Base-by-base conservation (phyloP, 2,329 filamentous ascomycete species). In the Fusarium sp. region DNA sequence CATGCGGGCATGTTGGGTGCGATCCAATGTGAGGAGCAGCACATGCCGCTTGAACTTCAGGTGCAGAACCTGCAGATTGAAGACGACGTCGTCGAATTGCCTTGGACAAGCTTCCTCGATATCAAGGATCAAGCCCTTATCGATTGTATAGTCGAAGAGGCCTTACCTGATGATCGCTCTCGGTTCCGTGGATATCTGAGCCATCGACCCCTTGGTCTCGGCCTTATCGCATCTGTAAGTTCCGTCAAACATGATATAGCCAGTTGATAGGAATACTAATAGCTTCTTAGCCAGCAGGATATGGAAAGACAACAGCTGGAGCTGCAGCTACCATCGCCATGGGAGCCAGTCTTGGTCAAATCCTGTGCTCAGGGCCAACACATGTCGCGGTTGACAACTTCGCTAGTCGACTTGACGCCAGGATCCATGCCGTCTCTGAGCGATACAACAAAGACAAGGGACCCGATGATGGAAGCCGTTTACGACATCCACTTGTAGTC, bases 201-300 rank as follows among this genome's bases (percentile, higher is more conserved):
- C 20, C 30, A 45, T 1, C 28, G 47, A 15, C 43, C 42, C 2
- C 30, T 69, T 3, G 63, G 60, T 2, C 34, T 71, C 14, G 67
- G 57, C 1, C 38, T 60, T n/a, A 60, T 70, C 11, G 50, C 50
- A 6, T 62, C 38, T 2, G 62, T 70, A 56, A 65, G 68, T 66
- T 11, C 23, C 3, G 15, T 23, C 32, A 36, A 2, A 36, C 4
- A 6, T 14, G 4, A 23, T 7, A 23, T 7, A 23, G 7, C 7
- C 23, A 4, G 7, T 23, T 7, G 7, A 23, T 23, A 7, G 7
- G 7, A 23, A 23, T 23, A 20, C 6, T 7, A 17, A 2, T 15
- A 34, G 15, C 4, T 23, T 23, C 7, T 4, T 1, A 71, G 68
- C 49, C 47, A 0, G 47, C 67, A n/a, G 56, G 70, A 1, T 73